Evolutionary conservation across 108 stramenopile species (phyloP).

Genomic region (Cyclotella choctawhatcheeana): DNA sequence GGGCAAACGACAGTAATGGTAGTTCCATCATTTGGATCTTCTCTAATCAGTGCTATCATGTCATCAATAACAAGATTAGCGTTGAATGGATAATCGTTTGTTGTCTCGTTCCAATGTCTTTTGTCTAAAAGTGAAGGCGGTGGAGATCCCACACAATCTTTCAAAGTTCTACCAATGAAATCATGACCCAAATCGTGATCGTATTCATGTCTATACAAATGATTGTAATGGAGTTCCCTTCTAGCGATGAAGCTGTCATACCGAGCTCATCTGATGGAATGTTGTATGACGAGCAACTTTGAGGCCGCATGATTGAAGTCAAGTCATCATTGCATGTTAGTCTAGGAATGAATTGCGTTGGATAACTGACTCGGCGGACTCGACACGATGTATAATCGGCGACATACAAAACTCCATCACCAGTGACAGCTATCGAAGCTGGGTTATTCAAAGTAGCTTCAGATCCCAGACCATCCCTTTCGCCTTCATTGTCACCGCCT

Average conservation of each 20-base stretch:
- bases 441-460: slow-evolving; percentile 74
- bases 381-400: slow-evolving; percentile 68
- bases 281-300: slow-evolving; percentile 86
- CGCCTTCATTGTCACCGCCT: slow-evolving; percentile 58
- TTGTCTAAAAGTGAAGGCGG: slow-evolving; percentile 63
- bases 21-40: slow-evolving; percentile 84
- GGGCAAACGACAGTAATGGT: slow-evolving; percentile 67
- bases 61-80: slow-evolving; percentile 70
- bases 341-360: slow-evolving; percentile 38
- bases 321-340: slow-evolving; percentile 61
- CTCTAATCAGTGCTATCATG: slow-evolving; percentile 37
- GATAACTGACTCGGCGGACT: slow-evolving; percentile 61
- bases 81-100: slow-evolving; percentile 41
- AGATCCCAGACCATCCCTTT: slow-evolving; percentile 66
- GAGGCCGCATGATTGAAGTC: slow-evolving; percentile 63
- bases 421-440: slow-evolving; percentile 60
- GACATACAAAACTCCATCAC: slow-evolving; percentile 67
- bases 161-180: slow-evolving; percentile 56
- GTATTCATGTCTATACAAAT: slow-evolving; percentile 41
- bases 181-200: slow-evolving; percentile 56
- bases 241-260: slow-evolving; percentile 53
- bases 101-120: slow-evolving; percentile 33
- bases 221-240: slow-evolving; percentile 83
- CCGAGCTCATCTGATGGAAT: slow-evolving; percentile 70
- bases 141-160: slow-evolving; percentile 82